Conservation (phyloP, 495 filamentous ascomycete species). For the Talaromyces liani region DNA sequence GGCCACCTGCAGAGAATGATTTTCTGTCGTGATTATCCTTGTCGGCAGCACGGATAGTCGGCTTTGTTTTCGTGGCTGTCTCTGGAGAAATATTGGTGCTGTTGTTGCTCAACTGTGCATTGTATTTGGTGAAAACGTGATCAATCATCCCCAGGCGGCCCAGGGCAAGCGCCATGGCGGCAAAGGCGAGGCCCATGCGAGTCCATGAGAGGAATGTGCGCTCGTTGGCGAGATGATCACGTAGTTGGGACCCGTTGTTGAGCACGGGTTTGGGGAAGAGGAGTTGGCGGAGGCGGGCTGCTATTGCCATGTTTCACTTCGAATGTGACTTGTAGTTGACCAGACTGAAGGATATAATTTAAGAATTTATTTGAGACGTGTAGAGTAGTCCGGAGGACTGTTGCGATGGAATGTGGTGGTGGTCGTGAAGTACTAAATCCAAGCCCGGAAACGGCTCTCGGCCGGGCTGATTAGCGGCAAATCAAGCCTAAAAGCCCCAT, state of each 20-base stretch:
- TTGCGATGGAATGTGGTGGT: background rate
- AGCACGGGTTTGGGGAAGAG: conserved; percentile 19
- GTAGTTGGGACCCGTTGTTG: conserved; percentile 30
- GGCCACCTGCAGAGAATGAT: background rate
- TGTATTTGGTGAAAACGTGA: conserved; percentile 9
- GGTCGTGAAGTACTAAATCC: background rate
- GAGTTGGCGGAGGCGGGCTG: conserved; percentile 15
- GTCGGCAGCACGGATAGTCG: background rate
- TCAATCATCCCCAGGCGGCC: conserved; percentile 26
- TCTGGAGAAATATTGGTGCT: background rate
- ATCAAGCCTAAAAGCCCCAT: background rate
- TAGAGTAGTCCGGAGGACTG: background rate
- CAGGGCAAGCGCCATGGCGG: conserved; percentile 39
- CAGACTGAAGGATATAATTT: background rate
- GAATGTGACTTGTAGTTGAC: background rate
- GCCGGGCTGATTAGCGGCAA: background rate
- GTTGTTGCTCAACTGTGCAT: background rate
- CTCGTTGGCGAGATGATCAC: conserved; percentile 47
- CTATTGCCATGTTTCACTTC: background rate
- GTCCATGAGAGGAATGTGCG: conserved; percentile 50
- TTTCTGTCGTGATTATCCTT: background rate
- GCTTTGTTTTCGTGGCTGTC: background rate
- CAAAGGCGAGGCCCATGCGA: conserved; percentile 44
- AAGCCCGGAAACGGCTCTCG: background rate
- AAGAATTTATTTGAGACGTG: background rate